These are phyloP conservation scores for Logfia minima DNA, from an alignment of 129 eudicot genomes.

Conservation along the genomic window DNA sequence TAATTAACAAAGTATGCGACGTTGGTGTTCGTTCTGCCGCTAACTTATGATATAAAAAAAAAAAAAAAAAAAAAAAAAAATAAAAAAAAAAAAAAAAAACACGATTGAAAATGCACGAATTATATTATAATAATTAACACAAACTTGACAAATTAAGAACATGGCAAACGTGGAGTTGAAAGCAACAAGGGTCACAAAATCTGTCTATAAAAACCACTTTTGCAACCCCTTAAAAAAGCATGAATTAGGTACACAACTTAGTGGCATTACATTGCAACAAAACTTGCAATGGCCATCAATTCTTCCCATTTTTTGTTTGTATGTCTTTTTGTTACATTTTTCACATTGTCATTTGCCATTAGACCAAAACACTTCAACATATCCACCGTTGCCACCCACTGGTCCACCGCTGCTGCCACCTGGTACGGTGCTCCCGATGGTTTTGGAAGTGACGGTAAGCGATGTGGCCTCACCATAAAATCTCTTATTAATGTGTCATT, in stretches of 20 bases:
- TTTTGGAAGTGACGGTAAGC: constrained; percentile 79
- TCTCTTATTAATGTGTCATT: not conserved
- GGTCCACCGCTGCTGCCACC: constrained; percentile 77
- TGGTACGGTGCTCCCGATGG: constrained; percentile 89
- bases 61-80: not conserved
- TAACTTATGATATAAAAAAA: not conserved
- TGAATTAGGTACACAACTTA: constrained; percentile 13
- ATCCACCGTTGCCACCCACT: constrained; percentile 48
- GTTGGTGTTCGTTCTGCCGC: constrained; percentile 3
- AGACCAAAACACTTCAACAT: constrained; percentile 52
- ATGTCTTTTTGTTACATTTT: constrained; percentile 29
- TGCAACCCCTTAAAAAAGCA: constrained; percentile 21
- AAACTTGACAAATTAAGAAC: constrained; percentile 32
- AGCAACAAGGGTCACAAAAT: constrained; percentile 29
- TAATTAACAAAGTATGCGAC: not conserved
- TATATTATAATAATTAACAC: not conserved
- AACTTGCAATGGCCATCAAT: constrained; percentile 27
- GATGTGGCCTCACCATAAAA: not conserved
- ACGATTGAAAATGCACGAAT: not conserved
- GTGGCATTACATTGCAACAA: constrained; percentile 14
- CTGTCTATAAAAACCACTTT: constrained; percentile 34
- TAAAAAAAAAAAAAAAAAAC: not conserved
- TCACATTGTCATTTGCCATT: constrained; percentile 39
- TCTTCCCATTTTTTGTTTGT: constrained; percentile 35
- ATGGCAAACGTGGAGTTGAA: constrained; percentile 47